Base-by-base conservation (phyloP, 768 basidiomycete species). In the Hypholoma sublateritium region DNA sequence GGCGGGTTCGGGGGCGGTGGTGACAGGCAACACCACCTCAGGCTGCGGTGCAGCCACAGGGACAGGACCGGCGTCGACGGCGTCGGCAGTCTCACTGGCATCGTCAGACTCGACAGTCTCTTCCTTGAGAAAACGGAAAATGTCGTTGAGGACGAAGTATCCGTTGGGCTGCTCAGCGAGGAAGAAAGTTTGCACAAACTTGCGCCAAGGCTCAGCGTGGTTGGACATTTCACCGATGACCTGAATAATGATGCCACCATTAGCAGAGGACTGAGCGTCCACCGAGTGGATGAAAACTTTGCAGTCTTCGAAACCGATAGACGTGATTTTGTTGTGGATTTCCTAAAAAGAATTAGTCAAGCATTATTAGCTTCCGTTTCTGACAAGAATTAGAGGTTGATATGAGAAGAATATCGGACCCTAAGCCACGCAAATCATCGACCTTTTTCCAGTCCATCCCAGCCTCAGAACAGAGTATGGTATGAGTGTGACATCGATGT, bases 171-270 rank as follows among this genome's bases (percentile, higher is more conserved):
- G 97, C 74, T 98, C 95, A 37, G 97, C 97, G 53, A 99, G 88
- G 90, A 99, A 98, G 78, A 99, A 98, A 6, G 96, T 98, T 77
- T 99, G 97, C 11, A 95, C 95, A 67, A 99, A 99, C 77, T 98
- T 99, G 69, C 89, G 87, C 97, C 97, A 99, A 4, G 91, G 82
- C 52, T 90, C 91, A 56, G 84, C 83, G 62, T 85, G 82, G 76
- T 98, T 98, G 51, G 92, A 93, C 91, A 98, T 95, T 79, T 99
- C 97, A 64, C 97, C 97, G 69, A 96, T 96, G 73, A 98, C 97
- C 74, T 98, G 95, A 73, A 99, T 95, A 79, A 98, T 91, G 74
- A 99, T 98, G 44, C 97, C 97, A 59, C 91, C 90, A 63, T 90
- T 89, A 57, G 92, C 91, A 46, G 94, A 96, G 50, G 93, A 90